Base-by-base conservation (phyloP, 768 basidiomycete genomes). In the Kwoniella dendrophila region DNA sequence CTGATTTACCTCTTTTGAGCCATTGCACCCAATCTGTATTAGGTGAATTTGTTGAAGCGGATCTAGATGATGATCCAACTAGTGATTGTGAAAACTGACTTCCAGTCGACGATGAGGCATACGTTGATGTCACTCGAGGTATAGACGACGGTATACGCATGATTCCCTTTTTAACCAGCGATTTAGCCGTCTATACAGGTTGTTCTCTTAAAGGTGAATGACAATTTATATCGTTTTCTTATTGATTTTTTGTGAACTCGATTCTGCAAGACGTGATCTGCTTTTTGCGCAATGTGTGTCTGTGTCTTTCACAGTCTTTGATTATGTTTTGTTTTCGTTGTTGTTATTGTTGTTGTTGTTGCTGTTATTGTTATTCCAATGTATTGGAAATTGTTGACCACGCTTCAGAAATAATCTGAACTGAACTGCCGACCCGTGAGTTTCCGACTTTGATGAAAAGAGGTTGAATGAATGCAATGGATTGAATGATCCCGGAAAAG, bases 21-120 rank as follows among this genome's bases (percentile, higher is more conserved):
- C 70, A 74, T 20, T 60, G 29, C 7, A 70, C 38, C 72, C 72
- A 74, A 32, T 74, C 70, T 33, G 68, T 66, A 47, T 64, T 59
- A 8, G 55, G 27, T 0, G 68, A 36, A 4, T 66, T 55, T 18
- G 73, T 74, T 8, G 72, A 71, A 14, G 72, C 72, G n/a, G n/a
- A 18, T 24, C 68, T 56, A 4, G 32, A 40, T 20, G 52, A 48
- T 14, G 66, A 55, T 11, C 50, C 41, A 52, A 55, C 45, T 53
- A 44, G 4, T 41, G 62, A 24, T 50, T 47, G 30, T 38, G 36
- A 52, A 56, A 24, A 20, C 40, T 12, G 38, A 8, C 8, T 8
- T n/a, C 24, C 22, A 11, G 33, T 7, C 8, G 44, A n/a, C 20
- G 44, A 26, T 10, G 44, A n/a, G 44, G 44, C 10, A 26, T n/a